Evolutionary conservation across 208 protist species (phyloP).

Genomic region (Wallacemonas sp.): DNA sequence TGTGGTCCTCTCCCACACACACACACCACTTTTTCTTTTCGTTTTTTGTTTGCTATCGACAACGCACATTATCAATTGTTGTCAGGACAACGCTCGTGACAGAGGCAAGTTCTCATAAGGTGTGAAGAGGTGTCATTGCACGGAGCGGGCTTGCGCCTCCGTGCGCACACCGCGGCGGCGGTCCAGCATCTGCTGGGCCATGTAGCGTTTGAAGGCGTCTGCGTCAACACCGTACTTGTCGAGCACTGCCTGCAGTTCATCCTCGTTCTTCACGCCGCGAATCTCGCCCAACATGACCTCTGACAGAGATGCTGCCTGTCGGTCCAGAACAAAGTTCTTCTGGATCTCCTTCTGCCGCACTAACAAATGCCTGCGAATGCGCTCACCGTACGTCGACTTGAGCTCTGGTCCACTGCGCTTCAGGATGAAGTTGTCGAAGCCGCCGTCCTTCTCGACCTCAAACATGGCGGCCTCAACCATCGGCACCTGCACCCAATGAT

Average conservation of each 20-base stretch:
- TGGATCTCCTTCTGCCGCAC: slow-evolving; percentile 88
- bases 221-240: slow-evolving; percentile 81
- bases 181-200: slow-evolving; percentile 48
- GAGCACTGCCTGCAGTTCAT: slow-evolving; percentile 48
- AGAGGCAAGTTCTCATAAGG: too few species aligned
- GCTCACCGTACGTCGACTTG: slow-evolving; percentile 88
- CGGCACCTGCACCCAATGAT: slow-evolving; percentile 92
- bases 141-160: background rate
- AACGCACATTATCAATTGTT: background rate
- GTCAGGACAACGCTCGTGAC: background rate
- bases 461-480: slow-evolving; percentile 91
- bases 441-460: slow-evolving; percentile 84
- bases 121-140: background rate
- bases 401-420: slow-evolving; percentile 76
- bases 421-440: slow-evolving; percentile 92
- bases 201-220: slow-evolving; percentile 53
- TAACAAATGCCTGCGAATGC: slow-evolving; percentile 83
- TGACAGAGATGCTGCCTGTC: slow-evolving; percentile 68
- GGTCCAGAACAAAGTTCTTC: slow-evolving; percentile 89
- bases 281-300: slow-evolving; percentile 54
- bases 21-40: too few species aligned
- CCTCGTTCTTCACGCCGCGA: slow-evolving; percentile 33
- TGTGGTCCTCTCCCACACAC: too few species aligned
- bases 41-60: background rate
- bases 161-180: background rate